Conservation (phyloP, 306 rosid genomes). For the Prunus mira region DNA sequence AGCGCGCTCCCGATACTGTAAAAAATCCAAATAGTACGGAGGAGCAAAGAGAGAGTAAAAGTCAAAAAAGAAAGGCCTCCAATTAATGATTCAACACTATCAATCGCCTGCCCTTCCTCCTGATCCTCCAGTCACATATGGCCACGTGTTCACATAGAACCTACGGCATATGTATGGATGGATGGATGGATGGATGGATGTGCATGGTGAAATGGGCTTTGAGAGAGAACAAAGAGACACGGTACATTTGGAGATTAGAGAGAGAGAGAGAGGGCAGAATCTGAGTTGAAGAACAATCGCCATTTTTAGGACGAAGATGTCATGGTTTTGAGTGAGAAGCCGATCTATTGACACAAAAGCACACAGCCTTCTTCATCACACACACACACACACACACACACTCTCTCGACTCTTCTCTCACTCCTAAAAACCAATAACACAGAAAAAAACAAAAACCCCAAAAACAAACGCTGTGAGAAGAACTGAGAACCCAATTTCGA, state of each 20-base stretch:
- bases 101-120: constrained; percentile 8
- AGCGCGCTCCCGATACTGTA: neutral
- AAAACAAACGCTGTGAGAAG: neutral
- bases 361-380: neutral
- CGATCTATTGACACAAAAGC: neutral
- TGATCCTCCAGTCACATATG: neutral
- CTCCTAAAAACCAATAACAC: neutral
- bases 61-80: constrained; percentile 5
- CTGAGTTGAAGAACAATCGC: constrained; percentile 7
- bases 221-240: neutral
- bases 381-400: neutral
- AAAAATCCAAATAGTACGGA: constrained; percentile 18
- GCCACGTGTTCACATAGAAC: constrained; percentile 4
- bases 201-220: neutral
- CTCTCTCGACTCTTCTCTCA: neutral
- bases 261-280: neutral
- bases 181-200: neutral
- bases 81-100: neutral
- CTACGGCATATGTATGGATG: neutral
- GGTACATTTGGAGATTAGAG: neutral
- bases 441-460: neutral
- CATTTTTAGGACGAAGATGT: constrained; percentile 17
- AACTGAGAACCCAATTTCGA: neutral
- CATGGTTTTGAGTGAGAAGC: neutral
- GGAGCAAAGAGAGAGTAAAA: neutral